These are phyloP conservation scores for Sclerotiophoma versabilis DNA, from an alignment of 2,329 filamentous ascomycete species.

Conservation along the genomic window DNA sequence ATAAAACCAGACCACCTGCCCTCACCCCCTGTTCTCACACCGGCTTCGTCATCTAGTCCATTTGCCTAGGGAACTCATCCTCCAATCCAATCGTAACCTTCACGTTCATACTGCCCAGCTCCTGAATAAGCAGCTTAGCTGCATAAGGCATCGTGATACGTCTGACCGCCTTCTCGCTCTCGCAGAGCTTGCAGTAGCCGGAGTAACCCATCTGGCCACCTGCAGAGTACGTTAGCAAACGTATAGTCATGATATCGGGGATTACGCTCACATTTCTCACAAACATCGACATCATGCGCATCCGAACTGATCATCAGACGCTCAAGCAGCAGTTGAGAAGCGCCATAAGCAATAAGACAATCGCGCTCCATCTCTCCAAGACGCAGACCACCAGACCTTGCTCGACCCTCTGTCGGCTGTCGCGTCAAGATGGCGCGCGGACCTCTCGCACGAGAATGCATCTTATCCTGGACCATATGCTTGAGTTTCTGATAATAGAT, in stretches of 20 bases:
- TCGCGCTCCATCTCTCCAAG: constrained; percentile 99
- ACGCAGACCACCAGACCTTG: constrained; percentile 87
- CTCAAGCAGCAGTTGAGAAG: constrained; percentile 89
- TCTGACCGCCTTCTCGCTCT: constrained; percentile 81
- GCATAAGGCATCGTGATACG: constrained; percentile 98
- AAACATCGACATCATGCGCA: constrained; percentile 89
- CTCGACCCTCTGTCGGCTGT: constrained; percentile 95
- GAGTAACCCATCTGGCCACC: constrained; percentile 90
- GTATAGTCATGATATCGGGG: neutral
- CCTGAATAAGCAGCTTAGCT: constrained; percentile 93
- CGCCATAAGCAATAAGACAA: constrained; percentile 96
- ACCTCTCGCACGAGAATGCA: constrained; percentile 93
- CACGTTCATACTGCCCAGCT: constrained; percentile 99
- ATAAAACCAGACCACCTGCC: neutral
- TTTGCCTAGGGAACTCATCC: constrained; percentile 73
- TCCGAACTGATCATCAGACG: constrained; percentile 94
- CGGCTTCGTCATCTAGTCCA: neutral
- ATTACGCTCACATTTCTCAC: constrained; percentile 79
- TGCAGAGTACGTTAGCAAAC: constrained; percentile 4
- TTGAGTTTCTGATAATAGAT: constrained; percentile 99
- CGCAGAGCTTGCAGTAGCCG: constrained; percentile 93
- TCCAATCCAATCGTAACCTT: constrained; percentile 87
- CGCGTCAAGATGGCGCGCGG: constrained; percentile 91
- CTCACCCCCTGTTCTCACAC: neutral
- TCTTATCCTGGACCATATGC: constrained; percentile 99